Percentiles rank a stretch among this genome's conserved stretches.
These are phyloP conservation scores for Ceratocystis diversiconidia DNA, from an alignment of 2,329 filamentous ascomycete species.

Conservation along the genomic window DNA sequence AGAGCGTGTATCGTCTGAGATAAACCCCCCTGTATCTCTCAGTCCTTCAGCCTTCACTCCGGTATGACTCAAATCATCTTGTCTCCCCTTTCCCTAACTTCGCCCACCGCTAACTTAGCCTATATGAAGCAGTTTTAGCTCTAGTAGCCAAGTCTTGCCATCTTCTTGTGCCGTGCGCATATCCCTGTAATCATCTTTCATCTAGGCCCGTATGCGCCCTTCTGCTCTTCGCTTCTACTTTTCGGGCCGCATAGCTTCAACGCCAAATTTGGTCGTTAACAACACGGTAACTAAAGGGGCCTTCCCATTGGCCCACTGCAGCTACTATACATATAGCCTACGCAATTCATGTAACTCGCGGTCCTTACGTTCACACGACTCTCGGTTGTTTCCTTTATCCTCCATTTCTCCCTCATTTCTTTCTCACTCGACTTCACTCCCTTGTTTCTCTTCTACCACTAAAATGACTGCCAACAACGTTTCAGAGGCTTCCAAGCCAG, in stretches of 20 bases:
- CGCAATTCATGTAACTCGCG: background rate
- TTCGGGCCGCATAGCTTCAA: background rate
- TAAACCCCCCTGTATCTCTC: too few species aligned
- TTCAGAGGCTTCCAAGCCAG: conserved; percentile 25
- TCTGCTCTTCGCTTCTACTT: background rate
- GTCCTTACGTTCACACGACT: background rate
- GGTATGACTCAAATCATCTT: background rate
- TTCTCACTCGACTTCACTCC: background rate
- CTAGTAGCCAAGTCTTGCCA: background rate
- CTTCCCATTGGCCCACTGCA: background rate
- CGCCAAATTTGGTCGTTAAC: background rate
- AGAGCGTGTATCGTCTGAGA: too few species aligned
- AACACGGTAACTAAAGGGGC: background rate
- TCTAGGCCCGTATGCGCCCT: background rate
- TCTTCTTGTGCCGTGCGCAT: background rate
- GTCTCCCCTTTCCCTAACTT: background rate
- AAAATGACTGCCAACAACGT: conserved; percentile 5
- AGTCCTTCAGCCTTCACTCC: background rate
- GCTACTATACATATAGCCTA: background rate
- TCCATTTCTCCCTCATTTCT: background rate
- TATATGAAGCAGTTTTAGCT: too few species aligned
- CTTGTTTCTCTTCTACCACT: background rate
- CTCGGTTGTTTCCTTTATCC: background rate
- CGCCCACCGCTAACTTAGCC: background rate
- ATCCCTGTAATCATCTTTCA: background rate